A percentile compares a stretch with the other conserved stretches of the same genome.
Conservation (phyloP, 495 filamentous ascomycete genomes). For the Aspergillus affinis region DNA sequence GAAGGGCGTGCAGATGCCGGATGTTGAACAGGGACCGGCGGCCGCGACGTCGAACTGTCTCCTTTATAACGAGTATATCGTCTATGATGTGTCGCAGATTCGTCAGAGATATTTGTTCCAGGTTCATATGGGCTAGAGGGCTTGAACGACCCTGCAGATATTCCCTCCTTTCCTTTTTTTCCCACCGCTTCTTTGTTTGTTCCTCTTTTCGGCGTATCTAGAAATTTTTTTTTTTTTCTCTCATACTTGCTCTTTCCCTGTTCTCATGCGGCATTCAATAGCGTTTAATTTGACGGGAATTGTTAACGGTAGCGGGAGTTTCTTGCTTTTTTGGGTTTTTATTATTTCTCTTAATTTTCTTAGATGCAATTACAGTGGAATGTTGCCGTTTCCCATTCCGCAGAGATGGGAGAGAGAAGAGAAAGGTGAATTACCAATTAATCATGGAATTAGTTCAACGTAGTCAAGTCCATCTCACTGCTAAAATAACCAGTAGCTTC, state of each 20-base stretch:
- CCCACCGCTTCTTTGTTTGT: not conserved
- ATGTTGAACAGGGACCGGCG: conserved; percentile 15
- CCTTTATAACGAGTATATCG: conserved; percentile 63
- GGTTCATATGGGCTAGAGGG: conserved; percentile 42
- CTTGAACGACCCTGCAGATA: too few species aligned
- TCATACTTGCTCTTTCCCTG: not conserved
- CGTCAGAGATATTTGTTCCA: conserved; percentile 75
- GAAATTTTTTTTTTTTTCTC: not conserved
- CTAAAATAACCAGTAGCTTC: too few species aligned
- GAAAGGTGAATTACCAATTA: not conserved
- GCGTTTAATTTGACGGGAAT: too few species aligned
- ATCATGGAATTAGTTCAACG: too few species aligned
- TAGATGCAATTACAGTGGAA: not conserved
- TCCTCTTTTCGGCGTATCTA: not conserved
- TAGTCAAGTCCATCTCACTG: too few species aligned
- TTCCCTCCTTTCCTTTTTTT: not conserved
- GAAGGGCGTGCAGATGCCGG: conserved; percentile 63
- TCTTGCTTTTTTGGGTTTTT: not conserved
- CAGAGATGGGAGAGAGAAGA: not conserved
- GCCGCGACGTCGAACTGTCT: not conserved
- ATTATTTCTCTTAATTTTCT: too few species aligned
- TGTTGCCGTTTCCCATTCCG: not conserved
- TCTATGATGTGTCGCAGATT: conserved; percentile 77
- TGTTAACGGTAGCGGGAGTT: not conserved
- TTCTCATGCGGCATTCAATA: too few species aligned